Evolutionary conservation across 2,329 filamentous ascomycete genomes (phyloP).

Genomic region (Colletotrichum nymphaeae): DNA sequence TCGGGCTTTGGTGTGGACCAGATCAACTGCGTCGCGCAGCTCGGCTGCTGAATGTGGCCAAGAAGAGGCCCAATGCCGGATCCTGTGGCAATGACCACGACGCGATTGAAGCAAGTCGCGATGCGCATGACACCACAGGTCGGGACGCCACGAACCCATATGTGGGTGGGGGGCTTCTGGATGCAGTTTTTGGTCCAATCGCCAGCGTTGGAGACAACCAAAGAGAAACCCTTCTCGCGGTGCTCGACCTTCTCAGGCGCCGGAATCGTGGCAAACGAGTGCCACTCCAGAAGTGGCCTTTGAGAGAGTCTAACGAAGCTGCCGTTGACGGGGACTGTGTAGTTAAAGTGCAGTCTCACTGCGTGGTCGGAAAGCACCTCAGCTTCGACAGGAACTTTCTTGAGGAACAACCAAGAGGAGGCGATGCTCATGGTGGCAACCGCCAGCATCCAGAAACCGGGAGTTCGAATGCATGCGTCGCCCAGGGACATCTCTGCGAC

Average conservation of each 20-base stretch:
- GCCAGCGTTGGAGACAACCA: conserved; percentile 79
- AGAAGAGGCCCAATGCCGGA: conserved; percentile 79
- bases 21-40: conserved; percentile 68
- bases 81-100: conserved; percentile 77
- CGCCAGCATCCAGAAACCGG: conserved; percentile 74
- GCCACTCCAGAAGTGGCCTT: conserved; percentile 76
- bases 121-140: conserved; percentile 75
- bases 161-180: conserved; percentile 65
- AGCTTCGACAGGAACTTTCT: conserved; percentile 72
- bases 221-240: conserved; percentile 65
- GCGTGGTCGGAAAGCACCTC: conserved; percentile 80
- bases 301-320: conserved; percentile 65
- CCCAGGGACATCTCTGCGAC: conserved; percentile 49
- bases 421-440: conserved; percentile 73
- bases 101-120: conserved; percentile 71
- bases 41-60: conserved; percentile 64
- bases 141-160: conserved; percentile 77
- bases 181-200: conserved; percentile 80
- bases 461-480: conserved; percentile 49
- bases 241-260: conserved; percentile 49
- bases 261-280: conserved; percentile 81
- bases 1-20: conserved; percentile 75
- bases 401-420: conserved; percentile 79
- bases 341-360: conserved; percentile 75
- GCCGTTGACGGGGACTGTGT: conserved; percentile 64